Base-by-base conservation (phyloP, 2,329 filamentous ascomycete genomes). In the Colletotrichum endophyticum region DNA sequence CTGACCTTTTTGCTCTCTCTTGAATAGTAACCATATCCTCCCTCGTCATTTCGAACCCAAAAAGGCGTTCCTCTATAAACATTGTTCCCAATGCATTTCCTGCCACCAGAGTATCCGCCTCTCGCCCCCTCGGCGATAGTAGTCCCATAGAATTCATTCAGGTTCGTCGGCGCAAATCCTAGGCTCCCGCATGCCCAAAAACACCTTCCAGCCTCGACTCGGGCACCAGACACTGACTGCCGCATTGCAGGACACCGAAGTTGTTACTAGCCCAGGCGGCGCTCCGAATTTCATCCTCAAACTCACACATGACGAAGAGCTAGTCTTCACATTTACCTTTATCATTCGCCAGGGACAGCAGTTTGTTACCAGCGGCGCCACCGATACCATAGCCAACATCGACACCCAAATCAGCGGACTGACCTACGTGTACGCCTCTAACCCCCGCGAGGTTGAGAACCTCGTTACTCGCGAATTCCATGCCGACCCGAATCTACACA, bases 401-500 rank as follows among this genome's bases (percentile, higher is more conserved):
- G 96, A 98, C 81, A 97, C 96, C 4, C 89, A 90, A 72, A 94
- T 99, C 81, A 96, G 94, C 76, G 96, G 96, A 68, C 89, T 99
- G 77, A 99, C 97, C 11, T 99, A 96, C 84, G 94, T 98, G 78
- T 96, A 96, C 84, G 96, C 95, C 57, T 95, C 96, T 1, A 98
- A 93, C 69, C 87, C 92, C 36, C 94, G 92, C 85, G 97, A 99
- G 81, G 92, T 99, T 70, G 97, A 99, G 82, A 98, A 97, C 79
- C 88, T 99, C 63, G 94, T 99, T 64, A 99, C 96, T 19, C 91
- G 96, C 80, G 97, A 99, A 84, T 99, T 99, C 81, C 96, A 99
- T 80, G 96, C 96, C 79, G 96, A 99, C 82, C 97, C 97, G 1
- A 99, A 99, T 82, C 88, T 99, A 72, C 97, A 99, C 88, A 99